phyloP scores from a whole-genome alignment of 2,329 filamentous ascomycete genomes.

The Paramyrothecium sp. region DNA sequence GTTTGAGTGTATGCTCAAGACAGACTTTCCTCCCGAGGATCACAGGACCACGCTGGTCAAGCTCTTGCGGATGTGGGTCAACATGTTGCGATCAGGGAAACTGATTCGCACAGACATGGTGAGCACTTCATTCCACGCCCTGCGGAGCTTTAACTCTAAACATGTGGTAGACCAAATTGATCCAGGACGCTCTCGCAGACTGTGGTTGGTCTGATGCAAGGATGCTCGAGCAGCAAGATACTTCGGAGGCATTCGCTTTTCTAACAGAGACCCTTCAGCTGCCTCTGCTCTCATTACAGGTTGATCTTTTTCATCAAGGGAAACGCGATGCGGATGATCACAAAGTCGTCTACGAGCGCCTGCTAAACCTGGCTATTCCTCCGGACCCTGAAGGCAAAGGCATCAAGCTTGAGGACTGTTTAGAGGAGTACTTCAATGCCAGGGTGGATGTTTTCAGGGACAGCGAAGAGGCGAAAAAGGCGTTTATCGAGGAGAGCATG shows the following conservation, averaged over 20 bases:
- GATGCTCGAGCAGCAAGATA: conserved; percentile 82
- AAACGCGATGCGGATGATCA: conserved; percentile 86
- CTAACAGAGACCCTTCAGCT: conserved; percentile 88
- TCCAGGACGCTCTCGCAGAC: conserved; percentile 78
- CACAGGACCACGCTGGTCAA: conserved; percentile 70
- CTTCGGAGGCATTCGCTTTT: conserved; percentile 92
- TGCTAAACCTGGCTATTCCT: conserved; percentile 89
- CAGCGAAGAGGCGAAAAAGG: conserved; percentile 52
- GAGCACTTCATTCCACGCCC: conserved; percentile 23
- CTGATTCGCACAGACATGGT: conserved; percentile 85
- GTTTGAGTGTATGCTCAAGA: conserved; percentile 90
- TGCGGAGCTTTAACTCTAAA: too few species aligned
- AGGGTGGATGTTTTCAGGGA: conserved; percentile 85
- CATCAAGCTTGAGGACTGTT: conserved; percentile 83
- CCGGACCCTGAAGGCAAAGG: conserved; percentile 66
- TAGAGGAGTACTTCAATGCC: conserved; percentile 95
- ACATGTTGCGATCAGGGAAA: conserved; percentile 80
- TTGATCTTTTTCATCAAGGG: conserved; percentile 92
- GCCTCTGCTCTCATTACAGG: conserved; percentile 84
- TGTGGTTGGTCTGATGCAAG: conserved; percentile 88
- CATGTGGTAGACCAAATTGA: conserved; percentile 63
- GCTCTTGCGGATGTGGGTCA: conserved; percentile 86
- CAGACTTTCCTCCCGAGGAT: conserved; percentile 68
- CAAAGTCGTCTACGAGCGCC: conserved; percentile 87
- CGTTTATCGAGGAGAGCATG: conserved; percentile 23